Percentiles rank a stretch among this genome's conserved stretches.
These are phyloP conservation scores for Reticulascus tulasneorum DNA, from an alignment of 2,329 filamentous ascomycete species.

Conservation along the genomic window DNA sequence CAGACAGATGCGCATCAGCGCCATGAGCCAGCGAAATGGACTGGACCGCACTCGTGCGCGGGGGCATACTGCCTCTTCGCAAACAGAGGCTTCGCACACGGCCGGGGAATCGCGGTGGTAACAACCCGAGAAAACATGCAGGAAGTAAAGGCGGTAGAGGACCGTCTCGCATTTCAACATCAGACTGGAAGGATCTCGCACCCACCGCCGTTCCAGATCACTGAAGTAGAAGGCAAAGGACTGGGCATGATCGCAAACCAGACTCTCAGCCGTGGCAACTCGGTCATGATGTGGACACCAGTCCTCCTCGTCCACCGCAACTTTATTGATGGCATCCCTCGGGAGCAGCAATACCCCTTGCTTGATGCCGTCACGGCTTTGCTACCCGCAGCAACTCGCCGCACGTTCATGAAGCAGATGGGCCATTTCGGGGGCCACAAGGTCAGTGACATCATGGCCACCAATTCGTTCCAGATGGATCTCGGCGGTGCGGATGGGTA, in stretches of 20 bases:
- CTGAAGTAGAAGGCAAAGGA: slow-evolving; percentile 19
- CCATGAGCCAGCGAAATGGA: slow-evolving; percentile 4
- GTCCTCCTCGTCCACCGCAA: slow-evolving; percentile 13
- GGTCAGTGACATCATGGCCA: slow-evolving; percentile 13
- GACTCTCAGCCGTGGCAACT: slow-evolving; percentile 16
- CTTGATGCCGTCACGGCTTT: slow-evolving; percentile 7
- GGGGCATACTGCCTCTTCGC: slow-evolving; percentile 29
- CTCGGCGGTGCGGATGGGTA: slow-evolving; percentile 11
- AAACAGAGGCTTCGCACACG: slow-evolving; percentile 27
- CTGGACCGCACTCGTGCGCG: slow-evolving; percentile 8
- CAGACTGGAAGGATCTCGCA: too few species aligned
- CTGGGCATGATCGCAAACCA: slow-evolving; percentile 21
- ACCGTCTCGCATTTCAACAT: not conserved
- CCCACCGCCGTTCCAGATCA: slow-evolving; percentile 15
- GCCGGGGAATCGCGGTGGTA: slow-evolving; percentile 34
- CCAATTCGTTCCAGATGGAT: slow-evolving; percentile 16
- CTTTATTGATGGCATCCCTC: slow-evolving; percentile 11
- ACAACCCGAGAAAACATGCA: slow-evolving; percentile 23
- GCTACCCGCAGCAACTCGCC: slow-evolving; percentile 4
- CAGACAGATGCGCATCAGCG: not conserved
- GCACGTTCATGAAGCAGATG: slow-evolving; percentile 10
- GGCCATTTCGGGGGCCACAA: slow-evolving; percentile 12
- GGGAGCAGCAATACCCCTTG: slow-evolving; percentile 1
- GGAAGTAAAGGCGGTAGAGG: slow-evolving; percentile 2
- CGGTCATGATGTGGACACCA: slow-evolving; percentile 9